Evolutionary conservation across 2,329 filamentous ascomycete genomes (phyloP), one percentile per base, ranked within the genome.

Genomic region (Hypoxylon sp.): DNA sequence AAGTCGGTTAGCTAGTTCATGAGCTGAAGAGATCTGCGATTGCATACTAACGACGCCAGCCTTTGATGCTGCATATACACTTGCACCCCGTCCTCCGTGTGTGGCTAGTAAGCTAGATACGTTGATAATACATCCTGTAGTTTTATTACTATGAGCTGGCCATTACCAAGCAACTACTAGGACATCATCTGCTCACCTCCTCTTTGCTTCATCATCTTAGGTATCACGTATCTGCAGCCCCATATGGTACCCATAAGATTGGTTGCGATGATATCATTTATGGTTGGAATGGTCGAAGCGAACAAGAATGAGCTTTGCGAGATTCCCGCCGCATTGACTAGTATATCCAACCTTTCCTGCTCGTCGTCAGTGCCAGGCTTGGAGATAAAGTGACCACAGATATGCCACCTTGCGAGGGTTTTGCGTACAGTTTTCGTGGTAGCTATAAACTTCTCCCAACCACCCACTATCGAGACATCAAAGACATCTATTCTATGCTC

Each of bases 261-360:
- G 41, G 88, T 92, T 55, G 87, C 81, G 4, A 97, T 74, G 5
- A 93, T 82, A 1, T 82, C 72, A 1, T 87, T 81, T 21, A 93
- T 82, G 2, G 85, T 81, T 0, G 80, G 76, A 0, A 85, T 75
- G 0, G 79, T 74, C 0, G 87, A 88, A 9, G 84, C 82, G 48
- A 87, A 80, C n/a, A 96, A 84, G 0, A 93, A 82, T 0, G 84
- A 86, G 11, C 84, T 85, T 71, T 93, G 89, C 0, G 90, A 84
- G 21, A 94, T 83, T 9, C 93, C 94, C 0, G 93, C 93, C 25
- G 92, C 91, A 75, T 97, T 97, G 69, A 97, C 85, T 1, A 97
- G 85, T 30, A 95, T 82, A 73, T 88, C 84, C 7, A 73, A 51
- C 6, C n/a, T 67, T 57, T 70, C 46, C 72, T 77, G 67, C 23